Conservation (phyloP, 768 basidiomycete species). For the Trametes sanguinea region DNA sequence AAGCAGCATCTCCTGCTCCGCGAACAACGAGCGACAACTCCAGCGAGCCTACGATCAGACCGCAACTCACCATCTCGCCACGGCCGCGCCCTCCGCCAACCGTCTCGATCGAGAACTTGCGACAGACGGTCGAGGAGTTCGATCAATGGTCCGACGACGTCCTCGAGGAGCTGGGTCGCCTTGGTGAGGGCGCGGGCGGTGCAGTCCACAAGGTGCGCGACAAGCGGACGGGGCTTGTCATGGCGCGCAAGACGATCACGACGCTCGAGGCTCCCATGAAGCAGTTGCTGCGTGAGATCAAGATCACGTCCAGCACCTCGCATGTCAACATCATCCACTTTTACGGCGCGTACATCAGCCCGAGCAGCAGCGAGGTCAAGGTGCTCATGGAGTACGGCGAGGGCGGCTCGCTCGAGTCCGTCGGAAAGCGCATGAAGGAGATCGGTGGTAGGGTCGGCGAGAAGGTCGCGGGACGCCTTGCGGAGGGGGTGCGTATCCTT, state of each 20-base stretch:
- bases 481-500: constrained; percentile 75
- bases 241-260: constrained; percentile 95
- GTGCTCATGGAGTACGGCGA: constrained; percentile 92
- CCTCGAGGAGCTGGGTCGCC: constrained; percentile 72
- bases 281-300: constrained; percentile 90
- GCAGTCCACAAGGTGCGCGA: constrained; percentile 94
- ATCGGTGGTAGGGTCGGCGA: constrained; percentile 80
- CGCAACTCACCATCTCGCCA: constrained; percentile 40
- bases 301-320: constrained; percentile 81
- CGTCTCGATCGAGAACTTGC: constrained; percentile 32
- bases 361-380: constrained; percentile 88
- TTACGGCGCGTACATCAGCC: constrained; percentile 89
- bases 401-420: constrained; percentile 86
- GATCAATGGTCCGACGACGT: constrained; percentile 64
- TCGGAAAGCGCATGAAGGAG: constrained; percentile 82
- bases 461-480: constrained; percentile 86
- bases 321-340: constrained; percentile 90
- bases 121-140: constrained; percentile 38
- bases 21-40: constrained; percentile 37
- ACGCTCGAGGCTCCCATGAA: constrained; percentile 88
- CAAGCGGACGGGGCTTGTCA: constrained; percentile 71
- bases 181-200: constrained; percentile 96
- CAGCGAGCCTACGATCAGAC: constrained; percentile 46
- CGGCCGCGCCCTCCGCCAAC: constrained; percentile 33
- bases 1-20: constrained; percentile 30